Conservation (phyloP, 169 alveolate species). For the Perkinsus olseni region DNA sequence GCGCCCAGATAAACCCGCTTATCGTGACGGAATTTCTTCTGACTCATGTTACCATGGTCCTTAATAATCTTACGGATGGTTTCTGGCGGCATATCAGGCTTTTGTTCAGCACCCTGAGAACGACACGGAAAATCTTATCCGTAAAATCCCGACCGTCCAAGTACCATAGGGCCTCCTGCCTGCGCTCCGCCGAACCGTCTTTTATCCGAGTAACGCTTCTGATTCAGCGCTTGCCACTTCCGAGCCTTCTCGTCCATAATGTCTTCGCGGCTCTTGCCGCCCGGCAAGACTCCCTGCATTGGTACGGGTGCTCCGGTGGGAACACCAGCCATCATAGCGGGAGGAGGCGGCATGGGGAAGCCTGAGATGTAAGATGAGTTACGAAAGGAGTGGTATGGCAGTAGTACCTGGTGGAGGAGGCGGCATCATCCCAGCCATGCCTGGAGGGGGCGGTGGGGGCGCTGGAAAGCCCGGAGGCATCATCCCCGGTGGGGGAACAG, state of each 20-base stretch:
- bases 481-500: neutral
- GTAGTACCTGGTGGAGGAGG: neutral
- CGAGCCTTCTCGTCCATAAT: constrained; percentile 58
- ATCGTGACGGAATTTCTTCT: constrained; percentile 96
- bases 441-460: neutral
- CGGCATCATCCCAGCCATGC: neutral
- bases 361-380: neutral
- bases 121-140: neutral
- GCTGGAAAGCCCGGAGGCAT: no score
- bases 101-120: neutral
- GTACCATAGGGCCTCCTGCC: constrained; percentile 1
- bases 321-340: neutral
- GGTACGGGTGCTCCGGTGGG: neutral
- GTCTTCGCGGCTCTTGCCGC: neutral
- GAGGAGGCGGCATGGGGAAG: neutral
- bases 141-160: neutral
- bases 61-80: constrained; percentile 40
- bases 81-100: constrained; percentile 30
- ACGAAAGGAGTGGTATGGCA: neutral
- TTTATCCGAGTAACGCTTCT: constrained; percentile 51
- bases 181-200: constrained; percentile 35
- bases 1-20: constrained; percentile 96
- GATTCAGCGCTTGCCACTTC: constrained; percentile 64
- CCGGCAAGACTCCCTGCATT: neutral
- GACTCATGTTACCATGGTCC: constrained; percentile 61